Base-by-base conservation (phyloP, 495 filamentous ascomycete genomes). In the Thermochaetoides thermophila region DNA sequence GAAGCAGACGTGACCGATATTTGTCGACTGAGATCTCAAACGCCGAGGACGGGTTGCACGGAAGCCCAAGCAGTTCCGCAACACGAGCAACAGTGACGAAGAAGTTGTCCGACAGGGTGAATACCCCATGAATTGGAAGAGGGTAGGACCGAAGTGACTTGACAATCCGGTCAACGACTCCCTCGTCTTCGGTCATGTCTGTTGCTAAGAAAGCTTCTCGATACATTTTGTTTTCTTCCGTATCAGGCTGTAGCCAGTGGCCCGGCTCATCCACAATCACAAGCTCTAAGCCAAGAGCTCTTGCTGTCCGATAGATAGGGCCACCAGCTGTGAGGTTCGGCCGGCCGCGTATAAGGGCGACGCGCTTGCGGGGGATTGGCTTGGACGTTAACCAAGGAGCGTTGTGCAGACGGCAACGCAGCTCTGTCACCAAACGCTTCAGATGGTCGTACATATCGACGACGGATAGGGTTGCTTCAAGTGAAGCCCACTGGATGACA, bases 261-360 rank as follows among this genome's bases (percentile, higher is more conserved):
- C 63, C 61, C 2, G 52, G 44, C 5, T 58, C 49, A 29, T 68
- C 64, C 14, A 71, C 38, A 15, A 68, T 50, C 5, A 69, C 53
- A 1, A 71, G 45, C 6, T 57, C 48, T 17, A 69, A 56, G 2
- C 58, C 55, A 0, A 71, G 53, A 2, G 53, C 57, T 7, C 30
- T 38, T 7, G 65, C 63, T 4, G 61, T 61, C 20, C 39, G 35
- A 26, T 52, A 59, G 3, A 52, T 44, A 13, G 46, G 56, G 4
- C 55, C 51, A 16, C 50, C 53, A 2, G 50, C 45, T n/a, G 50
- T 56, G 10, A 53, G 38, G 17, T 54, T 54, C 4, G 52, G 56
- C 25, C 59, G 56, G 13, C 53, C 51, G 0, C 59, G 37, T 24
- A 61, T 45, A 9, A 60, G 52, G 11, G 59, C 48, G 9, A 60